phyloP scores from a whole-genome alignment of 352 stramenopile genomes.

The Phytophthora meadii region DNA sequence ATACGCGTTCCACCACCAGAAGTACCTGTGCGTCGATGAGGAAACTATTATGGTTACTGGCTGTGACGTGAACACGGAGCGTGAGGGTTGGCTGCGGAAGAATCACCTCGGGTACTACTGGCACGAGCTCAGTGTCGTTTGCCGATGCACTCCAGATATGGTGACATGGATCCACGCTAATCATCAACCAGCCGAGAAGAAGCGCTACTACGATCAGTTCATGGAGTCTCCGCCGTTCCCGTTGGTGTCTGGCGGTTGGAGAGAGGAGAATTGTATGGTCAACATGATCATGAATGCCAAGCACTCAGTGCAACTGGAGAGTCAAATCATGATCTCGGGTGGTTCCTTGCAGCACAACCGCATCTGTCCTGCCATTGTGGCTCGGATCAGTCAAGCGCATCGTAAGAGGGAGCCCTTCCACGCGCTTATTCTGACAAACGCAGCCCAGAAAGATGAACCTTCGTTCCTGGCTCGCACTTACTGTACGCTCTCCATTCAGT shows the following conservation, averaged over 20 bases:
- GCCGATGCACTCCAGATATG: constrained; percentile 57
- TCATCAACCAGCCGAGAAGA: constrained; percentile 47
- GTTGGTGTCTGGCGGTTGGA: constrained; percentile 74
- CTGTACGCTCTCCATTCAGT: constrained; percentile 80
- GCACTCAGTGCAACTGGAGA: constrained; percentile 74
- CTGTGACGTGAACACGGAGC: constrained; percentile 79
- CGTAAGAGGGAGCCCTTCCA: constrained; percentile 50
- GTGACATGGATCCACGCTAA: constrained; percentile 67
- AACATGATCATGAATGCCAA: constrained; percentile 81
- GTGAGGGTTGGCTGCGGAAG: constrained; percentile 64
- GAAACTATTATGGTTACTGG: constrained; percentile 74
- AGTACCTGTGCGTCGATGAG: constrained; percentile 79
- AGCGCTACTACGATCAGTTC: constrained; percentile 64
- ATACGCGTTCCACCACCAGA: constrained; percentile 87
- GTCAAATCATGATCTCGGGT: constrained; percentile 84
- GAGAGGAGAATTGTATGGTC: constrained; percentile 83
- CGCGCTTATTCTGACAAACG: constrained; percentile 76
- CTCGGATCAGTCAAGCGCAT: constrained; percentile 53
- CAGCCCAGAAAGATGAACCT: constrained; percentile 78
- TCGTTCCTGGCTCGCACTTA: constrained; percentile 80
- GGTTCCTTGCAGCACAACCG: constrained; percentile 78
- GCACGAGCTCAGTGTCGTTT: constrained; percentile 77
- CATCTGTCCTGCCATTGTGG: constrained; percentile 68
- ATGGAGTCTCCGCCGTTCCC: constrained; percentile 69
- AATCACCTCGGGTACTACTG: constrained; percentile 80